A percentile compares a stretch with the other conserved stretches of the same genome.
Conservation (phyloP, 768 basidiomycete species). For the Polyporus arcularius region DNA sequence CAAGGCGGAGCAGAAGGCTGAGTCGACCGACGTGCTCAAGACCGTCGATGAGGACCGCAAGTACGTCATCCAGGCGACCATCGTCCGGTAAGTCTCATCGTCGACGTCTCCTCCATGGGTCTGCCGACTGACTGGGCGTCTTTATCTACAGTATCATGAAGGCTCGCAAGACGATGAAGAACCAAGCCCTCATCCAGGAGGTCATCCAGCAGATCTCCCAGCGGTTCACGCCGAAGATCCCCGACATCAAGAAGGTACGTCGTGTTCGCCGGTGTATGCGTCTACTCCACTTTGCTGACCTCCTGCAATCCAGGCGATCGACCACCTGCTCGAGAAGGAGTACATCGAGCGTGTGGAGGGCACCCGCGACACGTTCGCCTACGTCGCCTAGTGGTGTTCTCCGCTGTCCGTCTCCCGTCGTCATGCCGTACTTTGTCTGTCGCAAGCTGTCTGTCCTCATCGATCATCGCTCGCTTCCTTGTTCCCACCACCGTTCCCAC, state of each 20-base stretch:
- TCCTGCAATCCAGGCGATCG: conserved; percentile 66
- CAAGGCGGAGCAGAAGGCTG: conserved; percentile 92
- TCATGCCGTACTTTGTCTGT: neutral
- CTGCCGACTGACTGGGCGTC: too few species aligned
- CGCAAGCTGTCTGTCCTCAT: neutral
- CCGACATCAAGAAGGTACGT: conserved; percentile 92
- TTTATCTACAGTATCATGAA: conserved; percentile 81
- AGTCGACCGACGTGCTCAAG: conserved; percentile 86
- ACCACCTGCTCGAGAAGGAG: conserved; percentile 92
- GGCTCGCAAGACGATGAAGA: conserved; percentile 93
- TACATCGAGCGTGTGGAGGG: conserved; percentile 95
- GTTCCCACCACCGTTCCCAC: neutral
- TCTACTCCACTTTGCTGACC: neutral
- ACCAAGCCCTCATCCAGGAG: conserved; percentile 86
- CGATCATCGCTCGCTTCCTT: neutral
- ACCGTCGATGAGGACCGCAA: conserved; percentile 97
- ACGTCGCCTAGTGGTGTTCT: conserved; percentile 55
- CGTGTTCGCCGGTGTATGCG: neutral
- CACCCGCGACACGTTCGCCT: conserved; percentile 85
- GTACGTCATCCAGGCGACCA: conserved; percentile 93
- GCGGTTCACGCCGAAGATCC: conserved; percentile 89
- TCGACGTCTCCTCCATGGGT: conserved; percentile 15
- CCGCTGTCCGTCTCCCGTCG: neutral
- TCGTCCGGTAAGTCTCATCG: conserved; percentile 60
- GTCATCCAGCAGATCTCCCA: conserved; percentile 88